Percentiles rank a stretch among this genome's conserved stretches.
These are phyloP conservation scores for Inga leiocalycina DNA, from an alignment of 306 rosid species.

Conservation along the genomic window DNA sequence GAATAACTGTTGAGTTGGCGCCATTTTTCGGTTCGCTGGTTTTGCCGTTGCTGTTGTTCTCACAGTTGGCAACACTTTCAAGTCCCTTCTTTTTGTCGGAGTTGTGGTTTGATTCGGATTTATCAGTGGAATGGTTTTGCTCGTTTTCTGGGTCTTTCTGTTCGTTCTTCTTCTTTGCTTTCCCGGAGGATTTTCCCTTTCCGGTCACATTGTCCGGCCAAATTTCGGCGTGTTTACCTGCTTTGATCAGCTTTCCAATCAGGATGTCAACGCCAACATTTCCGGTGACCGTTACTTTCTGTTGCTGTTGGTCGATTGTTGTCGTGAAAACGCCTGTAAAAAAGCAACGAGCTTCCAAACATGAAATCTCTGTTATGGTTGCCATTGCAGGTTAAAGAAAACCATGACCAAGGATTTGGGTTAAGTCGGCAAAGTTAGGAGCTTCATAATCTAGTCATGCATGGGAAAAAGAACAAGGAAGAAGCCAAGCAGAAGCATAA, in stretches of 20 bases:
- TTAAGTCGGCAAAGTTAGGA: conserved; percentile 14
- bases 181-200: conserved; percentile 45
- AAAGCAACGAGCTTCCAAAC: neutral
- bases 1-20: conserved; percentile 37
- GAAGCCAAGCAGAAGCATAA: conserved; percentile 12
- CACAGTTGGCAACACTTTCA: conserved; percentile 34
- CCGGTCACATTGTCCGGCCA: conserved; percentile 61
- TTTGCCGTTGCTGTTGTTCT: conserved; percentile 26
- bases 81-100: conserved; percentile 41
- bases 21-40: conserved; percentile 28
- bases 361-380: neutral
- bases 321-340: conserved; percentile 72
- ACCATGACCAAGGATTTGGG: neutral
- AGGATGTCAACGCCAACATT: conserved; percentile 66
- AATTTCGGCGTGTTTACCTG: conserved; percentile 75
- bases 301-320: conserved; percentile 61
- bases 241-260: conserved; percentile 56
- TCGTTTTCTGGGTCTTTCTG: conserved; percentile 37
- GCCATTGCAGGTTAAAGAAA: neutral
- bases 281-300: conserved; percentile 78
- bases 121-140: conserved; percentile 20
- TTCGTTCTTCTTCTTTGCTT: conserved; percentile 43
- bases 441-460: conserved; percentile 30
- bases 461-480: neutral
- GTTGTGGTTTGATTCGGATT: conserved; percentile 27